phyloP scores from a whole-genome alignment of 176 grass and related monocot species.

The Aegilops tauschii region DNA sequence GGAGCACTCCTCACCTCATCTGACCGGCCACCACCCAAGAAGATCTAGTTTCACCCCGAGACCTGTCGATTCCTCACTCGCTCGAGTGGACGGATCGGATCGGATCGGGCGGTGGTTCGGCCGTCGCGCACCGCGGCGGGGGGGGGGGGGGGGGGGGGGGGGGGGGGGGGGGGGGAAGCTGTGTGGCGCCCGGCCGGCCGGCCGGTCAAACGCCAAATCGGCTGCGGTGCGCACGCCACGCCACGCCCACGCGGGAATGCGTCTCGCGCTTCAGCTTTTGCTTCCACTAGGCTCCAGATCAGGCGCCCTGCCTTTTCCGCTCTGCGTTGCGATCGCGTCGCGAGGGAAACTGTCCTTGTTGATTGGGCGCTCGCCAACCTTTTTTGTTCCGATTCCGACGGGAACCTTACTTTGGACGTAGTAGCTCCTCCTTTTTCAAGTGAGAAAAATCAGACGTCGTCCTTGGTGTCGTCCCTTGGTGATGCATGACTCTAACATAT shows the following conservation, averaged over 20 bases:
- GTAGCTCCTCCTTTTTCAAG: neutral
- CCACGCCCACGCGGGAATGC: neutral
- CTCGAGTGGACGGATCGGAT: neutral
- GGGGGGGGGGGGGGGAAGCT: too few relatives aligned
- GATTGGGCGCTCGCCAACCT: conserved; percentile 21
- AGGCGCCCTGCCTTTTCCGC: neutral
- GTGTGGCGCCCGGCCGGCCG: neutral
- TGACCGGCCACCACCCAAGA: neutral
- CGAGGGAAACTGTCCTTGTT: neutral
- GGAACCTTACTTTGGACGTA: neutral
- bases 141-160: too few relatives aligned
- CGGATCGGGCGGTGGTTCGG: conserved; percentile 1
- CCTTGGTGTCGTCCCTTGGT: too few relatives aligned
- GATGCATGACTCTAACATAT: neutral
- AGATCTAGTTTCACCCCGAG: neutral
- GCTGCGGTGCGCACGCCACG: neutral
- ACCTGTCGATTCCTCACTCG: neutral
- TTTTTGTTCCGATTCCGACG: neutral
- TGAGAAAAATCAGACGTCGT: neutral
- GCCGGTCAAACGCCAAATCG: neutral
- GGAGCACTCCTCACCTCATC: neutral
- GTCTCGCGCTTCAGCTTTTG: neutral
- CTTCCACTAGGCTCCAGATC: neutral
- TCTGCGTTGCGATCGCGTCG: neutral
- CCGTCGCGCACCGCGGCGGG: neutral